Evolutionary conservation across 257 asterid genomes (phyloP).

Genomic region (Scutellaria barbata): DNA sequence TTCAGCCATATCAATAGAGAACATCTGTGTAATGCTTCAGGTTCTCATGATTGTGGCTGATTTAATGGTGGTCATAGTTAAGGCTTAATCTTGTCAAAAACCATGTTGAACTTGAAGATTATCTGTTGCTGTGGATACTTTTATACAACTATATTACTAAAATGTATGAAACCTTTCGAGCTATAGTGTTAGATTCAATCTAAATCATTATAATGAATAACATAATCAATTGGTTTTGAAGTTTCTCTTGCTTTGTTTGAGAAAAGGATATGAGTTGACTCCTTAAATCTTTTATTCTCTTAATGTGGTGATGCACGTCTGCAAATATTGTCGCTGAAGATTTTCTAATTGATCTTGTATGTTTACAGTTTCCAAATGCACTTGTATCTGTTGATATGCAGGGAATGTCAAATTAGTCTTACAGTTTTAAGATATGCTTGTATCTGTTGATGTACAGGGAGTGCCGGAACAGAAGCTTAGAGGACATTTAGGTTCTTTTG

Average conservation of each 20-base stretch:
- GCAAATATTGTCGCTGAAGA: conserved; percentile 1
- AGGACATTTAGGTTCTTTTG: conserved; percentile 95
- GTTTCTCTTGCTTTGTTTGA: conserved; percentile 14
- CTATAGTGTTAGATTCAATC: conserved; percentile 13
- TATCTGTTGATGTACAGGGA: conserved; percentile 64
- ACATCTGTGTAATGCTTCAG: conserved; percentile 16
- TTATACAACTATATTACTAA: conserved; percentile 11
- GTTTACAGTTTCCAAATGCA: not conserved
- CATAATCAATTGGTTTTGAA: conserved; percentile 20
- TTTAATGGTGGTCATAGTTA: not conserved
- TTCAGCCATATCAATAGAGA: not conserved
- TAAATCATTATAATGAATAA: conserved; percentile 12
- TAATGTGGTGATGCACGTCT: not conserved
- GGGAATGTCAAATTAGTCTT: not conserved
- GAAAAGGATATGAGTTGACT: conserved; percentile 19
- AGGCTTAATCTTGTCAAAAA: conserved; percentile 7
- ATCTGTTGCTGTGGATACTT: conserved; percentile 20
- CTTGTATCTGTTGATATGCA: not conserved
- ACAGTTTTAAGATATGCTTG: not conserved
- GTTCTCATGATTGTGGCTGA: conserved; percentile 9
- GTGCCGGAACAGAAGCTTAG: conserved; percentile 95
- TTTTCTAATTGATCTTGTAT: conserved; percentile 16
- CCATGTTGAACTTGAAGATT: conserved; percentile 13
- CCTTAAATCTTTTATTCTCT: not conserved
- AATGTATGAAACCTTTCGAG: not conserved